Base-by-base conservation (phyloP, 805 yeast genomes). In the Candida chauliodis region DNA sequence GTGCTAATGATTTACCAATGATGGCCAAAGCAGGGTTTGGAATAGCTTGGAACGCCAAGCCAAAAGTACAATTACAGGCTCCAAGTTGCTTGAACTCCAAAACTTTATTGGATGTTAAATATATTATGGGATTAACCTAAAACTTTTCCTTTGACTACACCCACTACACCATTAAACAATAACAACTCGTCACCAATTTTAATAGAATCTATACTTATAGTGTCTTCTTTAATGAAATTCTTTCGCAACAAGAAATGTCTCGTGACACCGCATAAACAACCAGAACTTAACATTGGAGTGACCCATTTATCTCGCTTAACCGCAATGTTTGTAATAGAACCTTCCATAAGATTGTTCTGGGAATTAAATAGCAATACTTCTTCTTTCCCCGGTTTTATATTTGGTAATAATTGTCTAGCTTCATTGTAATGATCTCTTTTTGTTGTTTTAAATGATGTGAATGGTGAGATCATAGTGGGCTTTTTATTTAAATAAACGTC, bases 11-110 rank as follows among this genome's bases (percentile, higher is more conserved):
- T 63, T 67, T 93, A 54, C 75, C 76, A 31, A 95, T 95, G 89
- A 93, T 93, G 98, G 75, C 68, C 2, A 77, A 63, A 10, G 96
- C 96, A 2, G 98, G 98, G 0, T 84, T 79, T 56, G 99, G 99
- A 15, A 71, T 93, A 38, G 99, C 99, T 0, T 93, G 96, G 95
- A 85, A 88, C 57, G 99, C 98, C 15, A 93, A 93, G 58, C 97
- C 98, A 16, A 80, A 73, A 46, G 99, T 93, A 2, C 97, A 89
- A 59, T 57, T 63, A 41, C 66, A 69, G 47, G 98, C 99, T 0
- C 96, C 96, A 14, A 72, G 86, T 30, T 73, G 84, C 43, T 69
- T 93, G 46, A 93, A 93, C 57, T 70, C 91, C 0, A 66, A 71
- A n/a, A 70, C 84, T 4, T 71, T 93, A 56, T 68, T 69, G 44